Base-by-base conservation (phyloP, 2,329 filamentous ascomycete species). In the Exserohilum rostratum region DNA sequence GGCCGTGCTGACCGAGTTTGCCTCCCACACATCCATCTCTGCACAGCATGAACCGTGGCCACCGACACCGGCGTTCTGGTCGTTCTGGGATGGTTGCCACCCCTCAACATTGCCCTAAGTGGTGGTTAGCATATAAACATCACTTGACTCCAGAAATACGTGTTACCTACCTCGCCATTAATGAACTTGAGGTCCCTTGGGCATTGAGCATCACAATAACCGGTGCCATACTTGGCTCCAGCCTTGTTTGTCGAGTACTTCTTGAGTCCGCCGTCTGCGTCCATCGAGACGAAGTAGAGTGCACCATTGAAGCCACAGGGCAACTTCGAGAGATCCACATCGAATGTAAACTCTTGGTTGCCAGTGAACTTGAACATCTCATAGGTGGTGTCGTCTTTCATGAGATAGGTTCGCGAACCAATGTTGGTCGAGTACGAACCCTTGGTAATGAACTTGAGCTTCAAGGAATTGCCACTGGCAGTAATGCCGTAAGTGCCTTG, bases 251-350 rank as follows among this genome's bases (percentile, higher is more conserved):
- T 78, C 83, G 60, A 67, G 58, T 64, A 72, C 56, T 75, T 76
- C 46, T 78, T 69, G 53, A 79, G 58, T 29, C 86, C 87, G 62
- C 88, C 88, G 64, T 87, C 83, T 6, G 79, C 76, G 13, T 83
- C 79, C 22, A 25, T 25, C 22, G 22, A 25, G 7, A 82, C 77
- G 39, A 88, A 71, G 55, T 71, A 72, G 17, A 70, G 44, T 5
- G 70, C 71, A 34, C 87, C 87, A 69, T 91, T 90, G 50, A 90
- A 76, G 44, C 88, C 88, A 64, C 88, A 90, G 43, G 83, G 82
- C n/a, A 89, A 75, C 53, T 82, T 80, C 17, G 86, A 88, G 17
- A 89, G 58, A 44, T 76, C 73, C 1, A 76, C 72, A 46, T 76
- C 73, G 38, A 76, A 76, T 9, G 66, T 70, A 54, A 76, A 76